Evolutionary conservation across 768 basidiomycete species (phyloP), one percentile per base, ranked within the genome.

Genomic region (Aureoboletus auriporus): DNA sequence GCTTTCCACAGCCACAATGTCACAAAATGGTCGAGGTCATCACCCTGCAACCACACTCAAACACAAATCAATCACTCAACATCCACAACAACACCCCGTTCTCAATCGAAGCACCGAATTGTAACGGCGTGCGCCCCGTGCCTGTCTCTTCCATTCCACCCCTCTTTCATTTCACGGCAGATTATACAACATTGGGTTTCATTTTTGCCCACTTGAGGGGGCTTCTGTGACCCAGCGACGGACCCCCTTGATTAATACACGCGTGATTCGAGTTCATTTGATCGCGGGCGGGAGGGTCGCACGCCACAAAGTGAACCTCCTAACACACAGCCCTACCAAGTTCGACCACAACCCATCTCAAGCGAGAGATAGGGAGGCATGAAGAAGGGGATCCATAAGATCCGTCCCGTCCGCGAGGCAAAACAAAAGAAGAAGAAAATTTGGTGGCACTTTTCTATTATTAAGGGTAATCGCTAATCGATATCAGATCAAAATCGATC

Each of bases 401-500:
- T 48, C 47, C 47, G 47, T 30, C 41, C 41, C 40, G 41, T 42
- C 41, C 27, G 8, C 26, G 14, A 36, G 34, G 12, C 20, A 13
- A 23, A 42, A 42, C 8, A 16, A 16, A n/a, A 31, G 13, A 13
- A 29, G 20, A 13, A 16, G 27, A 16, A 26, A 44, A 16, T 27
- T 27, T 26, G 4, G n/a, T 16, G n/a, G 10, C 12, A 16, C 3
- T 14, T 11, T 14, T 36, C 36, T 23, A n/a, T 38, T 12, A 10
- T 16, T 33, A 17, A 33, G 39, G 39, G 28, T 34, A 47, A 44
- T 44, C 29, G 42, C 34, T 44, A 48, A 48, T 43, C 47, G 42
- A 40, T 37, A 49, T 44, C 46, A 40, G 43, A 52, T 52, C 39
- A 42, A n/a, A 30, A 23, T n/a, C 38, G 46, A 52, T 52, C 51